These are phyloP conservation scores for Saposhnikovia divaricata DNA, from an alignment of 129 eudicot species.

Conservation along the genomic window DNA sequence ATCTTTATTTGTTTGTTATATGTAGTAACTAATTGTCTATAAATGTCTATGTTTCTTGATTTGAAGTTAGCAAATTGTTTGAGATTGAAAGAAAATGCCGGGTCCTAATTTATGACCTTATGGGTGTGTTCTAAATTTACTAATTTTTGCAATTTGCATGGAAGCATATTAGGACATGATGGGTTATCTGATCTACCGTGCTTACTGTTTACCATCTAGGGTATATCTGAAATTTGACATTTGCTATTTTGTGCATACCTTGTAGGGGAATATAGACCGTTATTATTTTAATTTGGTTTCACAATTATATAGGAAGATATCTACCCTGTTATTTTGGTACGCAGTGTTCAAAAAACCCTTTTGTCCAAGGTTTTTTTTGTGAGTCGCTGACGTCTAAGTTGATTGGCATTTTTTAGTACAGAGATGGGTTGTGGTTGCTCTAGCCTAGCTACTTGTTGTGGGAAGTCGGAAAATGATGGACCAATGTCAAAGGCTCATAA, in stretches of 20 bases:
- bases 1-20: neutral
- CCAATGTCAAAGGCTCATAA: conserved; percentile 32
- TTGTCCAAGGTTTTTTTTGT: conserved; percentile 8
- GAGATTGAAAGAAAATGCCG: neutral
- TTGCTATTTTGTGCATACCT: neutral
- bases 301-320: neutral
- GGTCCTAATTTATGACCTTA: neutral
- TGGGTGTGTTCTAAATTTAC: neutral
- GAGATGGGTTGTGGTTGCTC: conserved; percentile 69
- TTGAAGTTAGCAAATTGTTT: neutral
- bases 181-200: neutral
- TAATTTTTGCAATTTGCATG: neutral
- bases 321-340: neutral
- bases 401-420: conserved; percentile 2
- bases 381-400: conserved; percentile 12
- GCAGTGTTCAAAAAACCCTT: neutral
- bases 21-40: neutral
- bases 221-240: neutral
- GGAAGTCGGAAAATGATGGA: conserved; percentile 37
- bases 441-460: conserved; percentile 47
- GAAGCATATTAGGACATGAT: neutral
- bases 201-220: neutral
- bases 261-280: neutral
- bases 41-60: neutral
- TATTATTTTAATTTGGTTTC: neutral